Conservation (phyloP, 2,329 filamentous ascomycete species). For the Reticulascus tulasneorum region DNA sequence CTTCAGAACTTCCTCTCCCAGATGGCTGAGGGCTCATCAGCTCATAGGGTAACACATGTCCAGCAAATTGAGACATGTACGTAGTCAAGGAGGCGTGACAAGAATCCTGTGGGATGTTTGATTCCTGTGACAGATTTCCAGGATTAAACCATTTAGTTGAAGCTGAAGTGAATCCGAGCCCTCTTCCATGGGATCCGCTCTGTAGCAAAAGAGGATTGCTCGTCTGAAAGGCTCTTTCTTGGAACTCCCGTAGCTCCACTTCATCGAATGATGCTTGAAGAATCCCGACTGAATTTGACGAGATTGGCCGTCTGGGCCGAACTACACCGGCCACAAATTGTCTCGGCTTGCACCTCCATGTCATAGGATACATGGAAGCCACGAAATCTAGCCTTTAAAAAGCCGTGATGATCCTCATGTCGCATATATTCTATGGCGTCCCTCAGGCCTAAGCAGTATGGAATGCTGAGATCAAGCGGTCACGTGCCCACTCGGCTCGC, state of each 20-base stretch:
- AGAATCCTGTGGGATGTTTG: background rate
- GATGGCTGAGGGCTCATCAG: constrained; percentile 18
- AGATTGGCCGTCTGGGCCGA: no score
- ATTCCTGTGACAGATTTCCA: background rate
- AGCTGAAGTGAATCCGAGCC: constrained; percentile 15
- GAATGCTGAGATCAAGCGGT: no score
- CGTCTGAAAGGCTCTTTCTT: constrained; percentile 3
- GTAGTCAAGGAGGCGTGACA: constrained; percentile 11
- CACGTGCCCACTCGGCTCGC: no score
- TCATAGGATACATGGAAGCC: no score
- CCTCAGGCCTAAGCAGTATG: no score
- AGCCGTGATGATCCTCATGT: no score
- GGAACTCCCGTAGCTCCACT: constrained; percentile 6
- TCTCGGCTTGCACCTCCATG: no score
- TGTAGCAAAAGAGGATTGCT: constrained; percentile 14
- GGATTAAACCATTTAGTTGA: constrained; percentile 22
- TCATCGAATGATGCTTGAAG: constrained; percentile 2
- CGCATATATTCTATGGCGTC: no score
- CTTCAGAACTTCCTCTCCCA: constrained; percentile 3
- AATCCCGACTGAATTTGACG: background rate
- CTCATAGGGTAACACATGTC: constrained; percentile 23
- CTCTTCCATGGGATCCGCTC: constrained; percentile 15
- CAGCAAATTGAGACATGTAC: constrained; percentile 16
- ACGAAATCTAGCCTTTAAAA: no score
- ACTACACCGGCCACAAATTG: no score